These are phyloP conservation scores for Apiospora kogelbergensis DNA, from an alignment of 2,329 filamentous ascomycete species.

Conservation along the genomic window DNA sequence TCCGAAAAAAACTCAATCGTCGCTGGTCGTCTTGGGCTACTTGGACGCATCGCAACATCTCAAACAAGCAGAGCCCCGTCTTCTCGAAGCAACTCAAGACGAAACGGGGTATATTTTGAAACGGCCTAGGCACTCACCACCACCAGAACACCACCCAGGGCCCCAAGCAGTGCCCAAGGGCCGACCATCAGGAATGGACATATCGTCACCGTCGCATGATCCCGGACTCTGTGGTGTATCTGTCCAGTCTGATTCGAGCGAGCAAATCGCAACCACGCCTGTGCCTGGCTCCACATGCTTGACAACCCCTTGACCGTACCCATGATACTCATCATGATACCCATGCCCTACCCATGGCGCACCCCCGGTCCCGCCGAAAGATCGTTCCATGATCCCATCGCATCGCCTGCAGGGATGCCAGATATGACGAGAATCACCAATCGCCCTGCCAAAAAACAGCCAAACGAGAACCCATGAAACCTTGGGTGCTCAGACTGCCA, in stretches of 20 bases:
- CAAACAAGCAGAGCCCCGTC: not conserved
- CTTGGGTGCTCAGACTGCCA: conserved; percentile 3
- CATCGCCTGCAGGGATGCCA: not conserved
- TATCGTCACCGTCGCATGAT: not conserved
- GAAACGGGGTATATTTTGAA: not conserved
- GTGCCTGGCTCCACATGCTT: not conserved
- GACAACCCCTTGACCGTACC: not conserved
- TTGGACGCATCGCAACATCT: not conserved
- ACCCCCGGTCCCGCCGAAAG: not conserved
- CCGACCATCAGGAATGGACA: not conserved
- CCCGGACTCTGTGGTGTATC: not conserved
- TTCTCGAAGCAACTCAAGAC: conserved; percentile 1
- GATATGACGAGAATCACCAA: not conserved
- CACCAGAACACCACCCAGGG: not conserved
- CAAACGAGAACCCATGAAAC: not conserved
- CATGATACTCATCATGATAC: too few species aligned
- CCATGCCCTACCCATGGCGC: too few species aligned
- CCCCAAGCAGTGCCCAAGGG: not conserved
- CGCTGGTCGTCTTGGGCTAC: not conserved
- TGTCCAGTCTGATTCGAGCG: not conserved
- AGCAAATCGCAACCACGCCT: conserved; percentile 5
- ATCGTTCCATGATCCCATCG: conserved; percentile 1
- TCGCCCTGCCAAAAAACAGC: not conserved
- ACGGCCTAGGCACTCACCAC: not conserved
- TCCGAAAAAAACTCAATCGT: not conserved